Evolutionary conservation across 2,329 filamentous ascomycete species (phyloP).

Genomic region (Alternaria alternata): DNA sequence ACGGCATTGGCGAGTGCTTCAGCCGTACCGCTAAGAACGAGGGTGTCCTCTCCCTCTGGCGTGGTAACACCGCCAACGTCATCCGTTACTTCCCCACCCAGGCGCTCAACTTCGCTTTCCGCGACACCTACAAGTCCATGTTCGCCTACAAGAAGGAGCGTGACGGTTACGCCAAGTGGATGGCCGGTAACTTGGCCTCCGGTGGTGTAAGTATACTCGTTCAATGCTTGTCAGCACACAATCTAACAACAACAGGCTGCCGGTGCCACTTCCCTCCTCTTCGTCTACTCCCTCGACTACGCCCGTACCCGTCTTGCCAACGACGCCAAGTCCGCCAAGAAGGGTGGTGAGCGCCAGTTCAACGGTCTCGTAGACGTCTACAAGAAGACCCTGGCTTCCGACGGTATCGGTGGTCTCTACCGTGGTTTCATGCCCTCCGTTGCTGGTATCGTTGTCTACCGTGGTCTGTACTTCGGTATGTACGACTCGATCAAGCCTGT

Average conservation of each 20-base stretch:
- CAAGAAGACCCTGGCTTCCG: conserved; percentile 98
- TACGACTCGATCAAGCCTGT: conserved; percentile 99
- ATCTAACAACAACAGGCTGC: conserved; percentile 68
- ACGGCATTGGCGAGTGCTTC: conserved; percentile 96
- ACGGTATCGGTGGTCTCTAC: conserved; percentile 99
- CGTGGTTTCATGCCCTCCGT: conserved; percentile 99
- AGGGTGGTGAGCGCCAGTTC: conserved; percentile 98
- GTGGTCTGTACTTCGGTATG: conserved; percentile 99
- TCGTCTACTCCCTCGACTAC: conserved; percentile 99
- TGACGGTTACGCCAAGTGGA: conserved; percentile 99
- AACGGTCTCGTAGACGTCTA: conserved; percentile 99
- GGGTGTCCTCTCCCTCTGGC: conserved; percentile 95
- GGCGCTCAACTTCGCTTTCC: conserved; percentile 99
- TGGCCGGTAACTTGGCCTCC: conserved; percentile 99
- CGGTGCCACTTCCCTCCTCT: conserved; percentile 99
- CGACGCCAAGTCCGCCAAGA: conserved; percentile 99
- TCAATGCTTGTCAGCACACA: not conserved
- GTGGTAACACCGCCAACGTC: conserved; percentile 99
- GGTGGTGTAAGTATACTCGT: conserved; percentile 81
- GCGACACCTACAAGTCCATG: conserved; percentile 99
- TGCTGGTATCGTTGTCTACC: conserved; percentile 99
- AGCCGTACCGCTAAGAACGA: conserved; percentile 86
- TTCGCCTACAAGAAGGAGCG: conserved; percentile 99
- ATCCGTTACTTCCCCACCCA: conserved; percentile 99
- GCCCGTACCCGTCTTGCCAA: conserved; percentile 99